A percentile compares a stretch with the other conserved stretches of the same genome.
Evolutionary conservation across 2,329 filamentous ascomycete genomes (phyloP).

Genomic region (Neophaeococcomyces aloes): DNA sequence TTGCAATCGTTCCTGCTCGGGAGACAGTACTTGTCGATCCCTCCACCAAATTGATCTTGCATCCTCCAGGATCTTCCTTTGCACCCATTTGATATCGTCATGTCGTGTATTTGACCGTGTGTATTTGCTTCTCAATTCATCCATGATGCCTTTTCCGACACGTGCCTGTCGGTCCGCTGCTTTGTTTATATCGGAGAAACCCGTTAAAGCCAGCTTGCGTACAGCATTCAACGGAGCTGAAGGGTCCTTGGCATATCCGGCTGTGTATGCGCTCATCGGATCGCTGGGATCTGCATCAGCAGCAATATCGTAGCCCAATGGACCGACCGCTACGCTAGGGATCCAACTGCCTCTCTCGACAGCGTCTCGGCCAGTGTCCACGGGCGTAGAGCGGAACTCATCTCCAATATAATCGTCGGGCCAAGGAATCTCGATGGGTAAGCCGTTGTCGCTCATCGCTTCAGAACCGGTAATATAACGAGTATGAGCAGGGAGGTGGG

Average conservation of each 20-base stretch:
- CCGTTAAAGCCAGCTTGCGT: too few species aligned
- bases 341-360: conserved; percentile 47
- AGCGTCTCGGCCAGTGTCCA: conserved; percentile 65
- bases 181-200: background rate
- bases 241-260: too few species aligned
- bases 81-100: conserved; percentile 16
- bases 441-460: conserved; percentile 31
- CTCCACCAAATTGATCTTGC: conserved; percentile 17
- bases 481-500: conserved; percentile 31
- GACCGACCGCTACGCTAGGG: conserved; percentile 9
- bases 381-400: conserved; percentile 43
- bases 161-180: background rate
- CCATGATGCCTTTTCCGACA: conserved; percentile 1
- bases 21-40: conserved; percentile 12
- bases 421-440: conserved; percentile 62
- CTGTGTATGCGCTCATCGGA: too few species aligned
- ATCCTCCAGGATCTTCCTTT: conserved; percentile 20
- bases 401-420: conserved; percentile 45
- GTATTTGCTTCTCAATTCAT: background rate
- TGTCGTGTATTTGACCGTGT: conserved; percentile 8
- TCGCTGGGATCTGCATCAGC: too few species aligned
- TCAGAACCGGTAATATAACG: conserved; percentile 51
- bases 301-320: background rate
- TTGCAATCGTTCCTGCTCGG: conserved; percentile 8
- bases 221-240: too few species aligned